Evolutionary conservation across 345 rosid species (phyloP), one percentile per base, ranked within the genome.

Genomic region (Zanthoxylum bungeanum): DNA sequence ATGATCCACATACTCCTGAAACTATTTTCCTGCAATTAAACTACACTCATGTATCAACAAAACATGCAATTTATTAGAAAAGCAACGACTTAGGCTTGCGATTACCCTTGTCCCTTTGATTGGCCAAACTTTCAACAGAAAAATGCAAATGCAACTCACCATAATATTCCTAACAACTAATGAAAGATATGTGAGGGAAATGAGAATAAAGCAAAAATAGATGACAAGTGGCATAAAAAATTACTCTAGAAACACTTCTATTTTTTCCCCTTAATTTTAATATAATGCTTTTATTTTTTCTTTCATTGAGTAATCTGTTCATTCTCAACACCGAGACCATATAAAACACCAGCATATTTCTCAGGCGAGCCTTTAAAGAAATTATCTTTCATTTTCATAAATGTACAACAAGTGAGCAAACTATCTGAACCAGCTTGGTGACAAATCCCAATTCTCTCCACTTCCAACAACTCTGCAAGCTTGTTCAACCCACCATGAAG

Each of bases 351-450:
- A 58, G 91, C 88, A 77, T 89, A 82, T 60, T 85, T 91, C 76
- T 87, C 87, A 60, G 76, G 50, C 0, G 89, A 85, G 28, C 89
- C 88, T 78, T 75, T 75, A 73, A 91, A 85, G 88, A 83, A 91
- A 76, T 72, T 80, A 34, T 85, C 93, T 76, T 87, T 88, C 64
- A 91, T 52, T 75, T 85, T 89, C 88, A 76, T 82, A 83, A 89
- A 91, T 74, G 93, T 83, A 79, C 86, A 89, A 28, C 85, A 84
- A 31, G 97, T 91, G 47, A 89, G 88, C 84, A 89, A 83, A 75
- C 92, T 91, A 82, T 91, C 97, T 0, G 94, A 91, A 61, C 94
- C 94, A 2, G 94, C 97, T 76, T 87, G 97, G 65, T 91, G 97
- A 75, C 89, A 83, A 40, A 83, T 72, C 51, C 97, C 94, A 11